phyloP scores from a whole-genome alignment of 2,329 filamentous ascomycete species.

The Verticillium isaacii region DNA sequence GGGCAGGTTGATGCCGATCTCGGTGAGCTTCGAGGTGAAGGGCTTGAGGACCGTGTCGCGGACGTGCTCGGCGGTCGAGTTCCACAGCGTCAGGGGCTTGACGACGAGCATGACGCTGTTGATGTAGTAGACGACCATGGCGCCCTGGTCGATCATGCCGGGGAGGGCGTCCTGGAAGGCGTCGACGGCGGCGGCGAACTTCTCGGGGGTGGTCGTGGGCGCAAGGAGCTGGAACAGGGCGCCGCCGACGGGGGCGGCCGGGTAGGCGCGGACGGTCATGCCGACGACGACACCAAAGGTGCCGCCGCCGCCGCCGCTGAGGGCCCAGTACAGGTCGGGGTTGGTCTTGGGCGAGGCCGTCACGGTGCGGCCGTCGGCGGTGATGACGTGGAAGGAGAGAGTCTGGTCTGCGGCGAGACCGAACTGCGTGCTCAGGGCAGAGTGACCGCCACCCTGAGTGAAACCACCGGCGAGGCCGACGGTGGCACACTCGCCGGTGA shows the following conservation, averaged over 20 bases:
- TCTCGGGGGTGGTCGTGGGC: constrained; percentile 20
- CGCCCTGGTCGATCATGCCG: constrained; percentile 42
- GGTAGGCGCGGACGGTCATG: constrained; percentile 44
- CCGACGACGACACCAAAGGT: constrained; percentile 47
- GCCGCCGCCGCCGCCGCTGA: constrained; percentile 45
- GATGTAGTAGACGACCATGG: constrained; percentile 42
- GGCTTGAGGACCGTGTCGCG: constrained; percentile 22
- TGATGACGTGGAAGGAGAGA: constrained; percentile 39
- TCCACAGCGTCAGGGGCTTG: constrained; percentile 18
- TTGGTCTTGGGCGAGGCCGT: constrained; percentile 36
- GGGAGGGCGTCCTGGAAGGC: constrained; percentile 37
- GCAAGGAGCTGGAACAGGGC: constrained; percentile 35
- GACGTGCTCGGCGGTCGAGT: constrained; percentile 19
- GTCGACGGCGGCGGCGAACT: constrained; percentile 42
- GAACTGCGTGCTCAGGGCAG: constrained; percentile 31
- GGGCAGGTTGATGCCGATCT: constrained; percentile 18
- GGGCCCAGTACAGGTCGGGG: constrained; percentile 50
- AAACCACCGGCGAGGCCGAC: constrained; percentile 38
- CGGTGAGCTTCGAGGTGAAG: constrained; percentile 20
- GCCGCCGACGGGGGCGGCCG: constrained; percentile 35
- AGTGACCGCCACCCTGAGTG: constrained; percentile 42
- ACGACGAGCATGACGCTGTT: constrained; percentile 41
- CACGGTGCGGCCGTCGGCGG: constrained; percentile 34
- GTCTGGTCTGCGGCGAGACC: constrained; percentile 46
- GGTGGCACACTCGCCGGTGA: constrained; percentile 11